These are phyloP conservation scores for Cyclotella sp. DNA, from an alignment of 108 stramenopile genomes.

Conservation along the genomic window DNA sequence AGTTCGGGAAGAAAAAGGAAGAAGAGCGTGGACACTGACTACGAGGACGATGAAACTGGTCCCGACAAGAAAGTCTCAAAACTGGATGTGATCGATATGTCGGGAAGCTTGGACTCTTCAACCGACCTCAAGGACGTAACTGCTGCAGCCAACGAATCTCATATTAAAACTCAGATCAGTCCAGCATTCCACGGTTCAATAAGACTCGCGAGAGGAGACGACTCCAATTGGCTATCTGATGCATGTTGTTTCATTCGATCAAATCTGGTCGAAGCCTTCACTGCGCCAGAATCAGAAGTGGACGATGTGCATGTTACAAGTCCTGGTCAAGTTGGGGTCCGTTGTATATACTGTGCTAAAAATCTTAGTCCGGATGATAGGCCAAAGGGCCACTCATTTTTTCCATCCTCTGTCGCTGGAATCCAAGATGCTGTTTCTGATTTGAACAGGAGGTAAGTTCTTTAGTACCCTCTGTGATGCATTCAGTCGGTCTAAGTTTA, in stretches of 20 bases:
- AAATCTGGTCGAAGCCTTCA: slow-evolving; percentile 81
- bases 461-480: background rate
- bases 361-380: slow-evolving; percentile 45
- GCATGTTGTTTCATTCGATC: slow-evolving; percentile 79
- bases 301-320: slow-evolving; percentile 19
- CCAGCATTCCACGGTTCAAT: slow-evolving; percentile 62
- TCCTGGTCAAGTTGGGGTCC: slow-evolving; percentile 77
- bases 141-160: background rate
- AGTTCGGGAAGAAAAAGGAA: slow-evolving; percentile 43
- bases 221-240: slow-evolving; percentile 82
- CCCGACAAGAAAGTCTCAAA: background rate
- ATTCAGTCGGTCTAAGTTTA: background rate
- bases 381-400: slow-evolving; percentile 59
- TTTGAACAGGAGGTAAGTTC: slow-evolving; percentile 63
- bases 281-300: slow-evolving; percentile 61
- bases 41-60: slow-evolving; percentile 6
- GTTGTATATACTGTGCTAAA: slow-evolving; percentile 79
- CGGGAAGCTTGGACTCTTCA: too few species aligned
- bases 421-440: slow-evolving; percentile 78
- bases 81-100: background rate
- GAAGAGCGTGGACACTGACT: slow-evolving; percentile 27
- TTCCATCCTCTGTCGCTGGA: slow-evolving; percentile 63
- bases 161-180: slow-evolving; percentile 4
- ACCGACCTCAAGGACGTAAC: background rate
- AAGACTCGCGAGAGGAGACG: slow-evolving; percentile 77